Conservation (phyloP, 1,284 basidiomycete genomes). For the Pholiota adiposa region DNA sequence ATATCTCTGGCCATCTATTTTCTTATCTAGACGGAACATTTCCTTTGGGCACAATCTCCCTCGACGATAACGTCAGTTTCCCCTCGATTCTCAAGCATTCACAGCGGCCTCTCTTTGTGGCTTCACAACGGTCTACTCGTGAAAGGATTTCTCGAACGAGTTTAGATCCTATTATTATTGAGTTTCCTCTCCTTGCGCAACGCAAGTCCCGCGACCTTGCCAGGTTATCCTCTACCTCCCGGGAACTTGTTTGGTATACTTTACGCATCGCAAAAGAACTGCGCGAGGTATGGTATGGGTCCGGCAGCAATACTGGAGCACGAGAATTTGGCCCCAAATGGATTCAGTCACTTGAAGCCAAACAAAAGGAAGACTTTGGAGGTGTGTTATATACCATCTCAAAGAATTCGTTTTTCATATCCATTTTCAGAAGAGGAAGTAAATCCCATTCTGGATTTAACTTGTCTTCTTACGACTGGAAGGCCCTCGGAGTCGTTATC, state of each 20-base stretch:
- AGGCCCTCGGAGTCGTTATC: slow-evolving; percentile 65
- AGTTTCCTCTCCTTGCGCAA: slow-evolving; percentile 60
- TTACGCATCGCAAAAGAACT: slow-evolving; percentile 74
- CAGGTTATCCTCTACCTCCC: slow-evolving; percentile 66
- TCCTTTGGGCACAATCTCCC: slow-evolving; percentile 65
- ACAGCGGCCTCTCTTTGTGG: slow-evolving; percentile 48
- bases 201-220: slow-evolving; percentile 69
- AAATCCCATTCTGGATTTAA: slow-evolving; percentile 71
- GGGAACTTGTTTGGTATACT: slow-evolving; percentile 72
- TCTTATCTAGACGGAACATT: slow-evolving; percentile 82
- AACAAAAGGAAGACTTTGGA: slow-evolving; percentile 66
- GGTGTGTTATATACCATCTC: slow-evolving; percentile 46
- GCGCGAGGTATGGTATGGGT: slow-evolving; percentile 71
- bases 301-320: slow-evolving; percentile 64
- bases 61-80: slow-evolving; percentile 42
- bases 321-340: slow-evolving; percentile 75
- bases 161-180: slow-evolving; percentile 51
- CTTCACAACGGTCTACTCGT: slow-evolving; percentile 41
- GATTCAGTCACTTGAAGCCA: slow-evolving; percentile 63
- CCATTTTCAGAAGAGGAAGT: slow-evolving; percentile 53
- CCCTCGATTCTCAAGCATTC: slow-evolving; percentile 57
- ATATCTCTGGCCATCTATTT: slow-evolving; percentile 59
- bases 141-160: slow-evolving; percentile 35
- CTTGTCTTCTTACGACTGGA: slow-evolving; percentile 71
- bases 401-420: slow-evolving; percentile 6